Percentiles rank a stretch among this genome's conserved stretches.
These are phyloP conservation scores for Chaetomium strumarium DNA, from an alignment of 2,329 filamentous ascomycete genomes.

Conservation along the genomic window DNA sequence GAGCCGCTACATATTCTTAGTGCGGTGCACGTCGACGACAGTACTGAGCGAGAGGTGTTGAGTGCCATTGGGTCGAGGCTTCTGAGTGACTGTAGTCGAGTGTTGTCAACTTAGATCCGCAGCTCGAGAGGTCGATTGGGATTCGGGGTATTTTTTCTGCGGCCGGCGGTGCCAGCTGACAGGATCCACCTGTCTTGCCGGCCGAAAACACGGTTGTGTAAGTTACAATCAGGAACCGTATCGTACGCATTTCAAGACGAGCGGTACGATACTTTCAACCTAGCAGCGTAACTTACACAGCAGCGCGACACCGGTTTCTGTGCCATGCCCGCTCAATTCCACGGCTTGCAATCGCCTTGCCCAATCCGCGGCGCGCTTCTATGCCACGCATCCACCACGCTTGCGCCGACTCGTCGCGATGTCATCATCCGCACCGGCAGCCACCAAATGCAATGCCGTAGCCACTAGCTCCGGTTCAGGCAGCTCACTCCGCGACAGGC, in stretches of 20 bases:
- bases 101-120: background rate
- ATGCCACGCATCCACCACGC: background rate
- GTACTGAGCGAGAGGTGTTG: conserved; percentile 30
- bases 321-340: no score
- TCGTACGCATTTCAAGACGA: no score
- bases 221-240: no score
- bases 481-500: conserved; percentile 31
- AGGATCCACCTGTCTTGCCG: no score
- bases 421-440: conserved; percentile 17
- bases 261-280: no score
- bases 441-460: conserved; percentile 10
- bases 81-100: background rate
- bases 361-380: background rate
- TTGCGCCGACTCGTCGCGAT: conserved; percentile 1
- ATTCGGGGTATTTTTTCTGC: background rate
- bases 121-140: background rate
- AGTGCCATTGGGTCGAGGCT: conserved; percentile 30
- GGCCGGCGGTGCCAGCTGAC: background rate
- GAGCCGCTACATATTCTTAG: conserved; percentile 27
- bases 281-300: no score
- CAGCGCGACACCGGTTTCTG: no score
- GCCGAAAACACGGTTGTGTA: no score
- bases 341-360: no score
- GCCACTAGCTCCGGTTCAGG: background rate
- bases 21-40: conserved; percentile 31